These are phyloP conservation scores for Lanmaoa rubissima DNA, from an alignment of 768 basidiomycete species.

Conservation along the genomic window DNA sequence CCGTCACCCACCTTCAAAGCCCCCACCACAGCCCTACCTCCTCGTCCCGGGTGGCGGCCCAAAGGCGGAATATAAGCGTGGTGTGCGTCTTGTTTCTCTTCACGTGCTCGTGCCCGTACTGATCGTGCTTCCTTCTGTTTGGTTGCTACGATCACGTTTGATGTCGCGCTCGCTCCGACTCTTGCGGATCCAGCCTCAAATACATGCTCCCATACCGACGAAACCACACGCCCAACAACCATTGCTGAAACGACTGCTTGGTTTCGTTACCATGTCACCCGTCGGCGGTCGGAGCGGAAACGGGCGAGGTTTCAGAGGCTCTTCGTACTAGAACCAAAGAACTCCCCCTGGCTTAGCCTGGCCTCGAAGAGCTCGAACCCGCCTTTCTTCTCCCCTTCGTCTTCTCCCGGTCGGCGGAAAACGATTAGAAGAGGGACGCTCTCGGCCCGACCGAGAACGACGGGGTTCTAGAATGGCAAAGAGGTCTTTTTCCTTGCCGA, in stretches of 20 bases:
- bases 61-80: conserved; percentile 32
- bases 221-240: conserved; percentile 30
- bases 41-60: conserved; percentile 27
- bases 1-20: conserved; percentile 24
- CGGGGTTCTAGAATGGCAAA: conserved; percentile 3
- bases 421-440: not conserved
- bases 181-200: conserved; percentile 15
- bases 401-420: not conserved
- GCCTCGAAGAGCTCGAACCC: not conserved
- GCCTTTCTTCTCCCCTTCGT: not conserved
- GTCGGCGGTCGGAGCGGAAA: conserved; percentile 23
- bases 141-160: conserved; percentile 8
- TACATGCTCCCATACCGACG: conserved; percentile 30
- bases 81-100: conserved; percentile 23
- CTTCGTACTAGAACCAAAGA: conserved; percentile 20
- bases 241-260: conserved; percentile 31
- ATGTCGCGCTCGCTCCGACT: not conserved
- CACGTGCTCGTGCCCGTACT: conserved; percentile 14
- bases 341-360: not conserved
- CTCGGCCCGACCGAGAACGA: conserved; percentile 6
- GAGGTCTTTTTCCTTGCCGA: conserved; percentile 8
- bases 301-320: conserved; percentile 24
- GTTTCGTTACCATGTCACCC: conserved; percentile 28
- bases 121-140: conserved; percentile 9
- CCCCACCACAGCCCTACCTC: conserved; percentile 26